Evolutionary conservation across 2,329 filamentous ascomycete genomes (phyloP), one percentile per base, ranked within the genome.

Genomic region (Penicillium sumatraense): DNA sequence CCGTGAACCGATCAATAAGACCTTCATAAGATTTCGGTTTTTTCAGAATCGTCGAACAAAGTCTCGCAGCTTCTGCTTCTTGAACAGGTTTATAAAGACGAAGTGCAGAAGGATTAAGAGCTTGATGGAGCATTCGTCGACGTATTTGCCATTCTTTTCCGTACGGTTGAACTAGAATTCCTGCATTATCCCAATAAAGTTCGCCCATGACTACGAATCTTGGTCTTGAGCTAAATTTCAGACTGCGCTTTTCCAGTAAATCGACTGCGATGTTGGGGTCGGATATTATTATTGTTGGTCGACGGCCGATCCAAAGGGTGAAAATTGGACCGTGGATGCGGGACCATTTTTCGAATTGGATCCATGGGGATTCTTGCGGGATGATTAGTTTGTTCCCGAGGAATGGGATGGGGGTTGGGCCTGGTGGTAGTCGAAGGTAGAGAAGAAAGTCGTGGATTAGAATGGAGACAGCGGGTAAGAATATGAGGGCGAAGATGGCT

Each of bases 51-150:
- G 79, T 71, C 49, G 59, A 69, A 53, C 75, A 78, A 9, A 83
- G 60, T 13, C 79, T 70, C 3, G 70, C 71, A 9, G 79, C 77
- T 59, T 83, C 81, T 3, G 80, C 79, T 29, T 79, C 75, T 63
- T 83, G 81, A 3, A 79, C 72, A 1, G 78, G 76, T 59, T 79
- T 80, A 64, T 82, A 83, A 16, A 77, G 61, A n/a, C 72, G 64
- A 40, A 82, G 62, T 1, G 79, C 76, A 27, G 73, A 76, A 6
- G 80, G 78, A n/a, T 78, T 81, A 20, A 82, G 70, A 3, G 79
- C 78, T 49, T 79, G 75, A 57, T 80, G 77, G 16, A 78, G 64
- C 24, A 80, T 68, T 47, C 72, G 77, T 18, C 80, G 70, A 24
- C 79, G 68, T 6, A 75, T 62, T 46, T 72, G 76, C 78, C 79